phyloP scores from a whole-genome alignment of 371 early-diverging fungal genomes.

The Synchytrium microbalum region DNA sequence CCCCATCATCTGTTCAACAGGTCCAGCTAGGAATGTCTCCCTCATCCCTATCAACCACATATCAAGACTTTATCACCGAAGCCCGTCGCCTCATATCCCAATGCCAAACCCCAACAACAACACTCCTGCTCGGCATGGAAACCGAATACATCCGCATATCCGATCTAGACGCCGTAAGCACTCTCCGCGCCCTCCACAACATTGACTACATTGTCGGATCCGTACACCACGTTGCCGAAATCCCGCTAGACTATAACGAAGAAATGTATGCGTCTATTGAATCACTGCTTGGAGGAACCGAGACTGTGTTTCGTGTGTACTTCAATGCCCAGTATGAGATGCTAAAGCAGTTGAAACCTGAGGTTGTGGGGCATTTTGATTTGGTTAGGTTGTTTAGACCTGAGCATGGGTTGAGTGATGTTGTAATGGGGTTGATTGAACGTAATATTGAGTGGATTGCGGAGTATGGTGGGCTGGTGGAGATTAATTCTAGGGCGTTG shows the following conservation, averaged over 20 bases:
- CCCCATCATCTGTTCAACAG: no score
- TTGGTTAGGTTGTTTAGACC: conserved; percentile 75
- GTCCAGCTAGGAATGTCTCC: conserved; percentile 53
- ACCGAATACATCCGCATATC: conserved; percentile 68
- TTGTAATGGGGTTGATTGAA: conserved; percentile 52
- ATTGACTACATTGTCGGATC: conserved; percentile 90
- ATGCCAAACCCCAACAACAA: conserved; percentile 48
- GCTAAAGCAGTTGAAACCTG: conserved; percentile 59
- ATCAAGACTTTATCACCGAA: conserved; percentile 51
- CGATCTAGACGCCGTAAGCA: conserved; percentile 18
- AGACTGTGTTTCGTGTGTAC: conserved; percentile 59
- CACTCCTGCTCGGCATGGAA: conserved; percentile 79
- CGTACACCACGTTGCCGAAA: conserved; percentile 72
- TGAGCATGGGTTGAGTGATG: conserved; percentile 23
- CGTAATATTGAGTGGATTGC: conserved; percentile 78
- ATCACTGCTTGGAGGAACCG: conserved; percentile 11
- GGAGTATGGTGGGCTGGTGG: conserved; percentile 78
- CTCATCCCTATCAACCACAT: conserved; percentile 45
- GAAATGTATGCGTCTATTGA: conserved; percentile 19
- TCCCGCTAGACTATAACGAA: conserved; percentile 77
- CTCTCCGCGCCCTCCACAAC: conserved; percentile 19
- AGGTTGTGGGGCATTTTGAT: conserved; percentile 91
- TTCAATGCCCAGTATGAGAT: conserved; percentile 82
- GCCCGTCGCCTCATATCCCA: conserved; percentile 60
- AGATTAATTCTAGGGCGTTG: conserved; percentile 87